Conservation (phyloP, 768 basidiomycete species). For the Trametes cubensis region DNA sequence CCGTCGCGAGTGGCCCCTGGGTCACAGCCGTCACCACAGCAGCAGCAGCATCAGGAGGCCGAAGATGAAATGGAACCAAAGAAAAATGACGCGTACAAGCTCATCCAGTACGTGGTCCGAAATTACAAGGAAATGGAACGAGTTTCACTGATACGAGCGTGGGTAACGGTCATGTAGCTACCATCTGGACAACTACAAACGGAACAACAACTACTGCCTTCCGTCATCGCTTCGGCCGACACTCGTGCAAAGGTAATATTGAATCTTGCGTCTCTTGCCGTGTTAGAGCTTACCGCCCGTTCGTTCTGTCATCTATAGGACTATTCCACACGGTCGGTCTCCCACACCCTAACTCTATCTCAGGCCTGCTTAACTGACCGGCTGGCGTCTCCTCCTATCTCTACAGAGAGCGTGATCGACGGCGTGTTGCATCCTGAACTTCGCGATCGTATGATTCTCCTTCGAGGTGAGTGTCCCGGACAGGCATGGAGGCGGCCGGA, state of each 20-base stretch:
- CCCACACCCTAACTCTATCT: conserved; percentile 4
- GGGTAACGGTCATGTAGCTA: conserved; percentile 51
- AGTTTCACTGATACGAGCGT: neutral
- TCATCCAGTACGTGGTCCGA: conserved; percentile 61
- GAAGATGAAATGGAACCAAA: conserved; percentile 74
- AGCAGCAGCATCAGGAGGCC: conserved; percentile 28
- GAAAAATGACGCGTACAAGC: conserved; percentile 77
- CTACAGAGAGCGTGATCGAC: conserved; percentile 88
- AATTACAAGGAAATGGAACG: neutral
- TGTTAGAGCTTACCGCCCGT: conserved; percentile 14
- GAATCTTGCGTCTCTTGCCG: neutral
- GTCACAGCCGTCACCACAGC: conserved; percentile 1
- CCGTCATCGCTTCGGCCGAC: conserved; percentile 89
- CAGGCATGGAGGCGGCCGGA: no score
- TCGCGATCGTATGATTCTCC: conserved; percentile 87
- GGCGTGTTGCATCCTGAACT: conserved; percentile 87
- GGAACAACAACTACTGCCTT: conserved; percentile 84
- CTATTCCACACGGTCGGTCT: conserved; percentile 77
- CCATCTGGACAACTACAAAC: conserved; percentile 87
- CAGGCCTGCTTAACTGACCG: conserved; percentile 14
- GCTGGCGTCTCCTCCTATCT: neutral
- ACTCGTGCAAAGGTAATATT: conserved; percentile 71
- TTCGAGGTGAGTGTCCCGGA: conserved; percentile 61
- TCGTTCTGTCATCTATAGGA: conserved; percentile 44
- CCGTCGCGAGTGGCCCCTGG: conserved; percentile 29